These are phyloP conservation scores for Wickerhamiella vanderwaltii DNA, from an alignment of 805 yeast species.

Conservation along the genomic window DNA sequence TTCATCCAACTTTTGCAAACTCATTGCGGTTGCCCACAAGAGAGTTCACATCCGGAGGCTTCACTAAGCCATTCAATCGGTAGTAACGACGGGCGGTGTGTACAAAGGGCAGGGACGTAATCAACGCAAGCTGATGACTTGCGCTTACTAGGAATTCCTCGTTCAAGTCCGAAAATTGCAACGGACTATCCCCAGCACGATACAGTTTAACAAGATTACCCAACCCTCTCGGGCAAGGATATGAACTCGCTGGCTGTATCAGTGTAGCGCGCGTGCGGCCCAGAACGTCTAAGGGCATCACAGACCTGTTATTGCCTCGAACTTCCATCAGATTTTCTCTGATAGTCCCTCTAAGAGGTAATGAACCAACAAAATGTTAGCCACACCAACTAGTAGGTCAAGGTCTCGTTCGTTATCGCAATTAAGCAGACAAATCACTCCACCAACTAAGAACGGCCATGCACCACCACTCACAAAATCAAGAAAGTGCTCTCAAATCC, in stretches of 20 bases:
- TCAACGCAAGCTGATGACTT: constrained; percentile 37
- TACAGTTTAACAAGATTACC: constrained; percentile 32
- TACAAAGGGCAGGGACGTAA: constrained; percentile 38
- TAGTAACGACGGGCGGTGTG: constrained; percentile 36
- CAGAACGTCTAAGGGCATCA: constrained; percentile 38
- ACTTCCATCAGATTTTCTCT: constrained; percentile 35
- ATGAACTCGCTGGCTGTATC: constrained; percentile 35
- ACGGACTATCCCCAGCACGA: constrained; percentile 31
- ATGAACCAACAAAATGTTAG: too few relatives aligned
- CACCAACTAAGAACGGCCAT: constrained; percentile 18
- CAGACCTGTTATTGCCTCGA: constrained; percentile 38
- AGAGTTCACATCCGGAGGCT: constrained; percentile 31
- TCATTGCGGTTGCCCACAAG: constrained; percentile 31
- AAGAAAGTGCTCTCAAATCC: constrained; percentile 19
- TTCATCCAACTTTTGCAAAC: constrained; percentile 31
- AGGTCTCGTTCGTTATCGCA: constrained; percentile 40
- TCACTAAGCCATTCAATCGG: constrained; percentile 37
- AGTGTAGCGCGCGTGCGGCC: constrained; percentile 40
- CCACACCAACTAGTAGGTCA: constrained; percentile 31
- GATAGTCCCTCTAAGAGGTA: too few relatives aligned
- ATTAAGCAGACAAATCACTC: constrained; percentile 40
- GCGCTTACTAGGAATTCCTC: constrained; percentile 38
- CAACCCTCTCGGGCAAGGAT: constrained; percentile 31
- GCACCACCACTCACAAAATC: constrained; percentile 21
- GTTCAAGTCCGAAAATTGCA: constrained; percentile 36